phyloP scores from a whole-genome alignment of 176 grass and related monocot genomes.

The Aegilops umbellulata region DNA sequence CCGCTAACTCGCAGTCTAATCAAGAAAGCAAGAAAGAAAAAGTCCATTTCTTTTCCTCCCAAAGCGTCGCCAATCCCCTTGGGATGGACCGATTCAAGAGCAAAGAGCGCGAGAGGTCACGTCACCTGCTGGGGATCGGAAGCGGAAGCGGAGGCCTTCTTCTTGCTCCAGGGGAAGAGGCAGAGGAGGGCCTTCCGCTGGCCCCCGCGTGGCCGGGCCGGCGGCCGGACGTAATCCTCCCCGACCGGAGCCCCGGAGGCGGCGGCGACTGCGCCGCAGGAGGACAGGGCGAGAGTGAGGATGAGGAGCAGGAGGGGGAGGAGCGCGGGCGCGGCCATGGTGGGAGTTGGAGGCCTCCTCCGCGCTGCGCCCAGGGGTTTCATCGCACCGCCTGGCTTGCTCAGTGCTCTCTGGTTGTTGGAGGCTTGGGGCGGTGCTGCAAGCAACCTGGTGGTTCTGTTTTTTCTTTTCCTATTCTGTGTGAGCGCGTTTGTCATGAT shows the following conservation, averaged over 20 bases:
- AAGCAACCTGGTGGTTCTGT: neutral
- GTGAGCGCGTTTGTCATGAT: too few species aligned
- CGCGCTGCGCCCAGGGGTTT: neutral
- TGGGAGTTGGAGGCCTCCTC: neutral
- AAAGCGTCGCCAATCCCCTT: neutral
- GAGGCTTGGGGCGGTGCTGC: neutral
- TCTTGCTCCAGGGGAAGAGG: conserved; percentile 48
- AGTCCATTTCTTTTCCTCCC: neutral
- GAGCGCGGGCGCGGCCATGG: neutral
- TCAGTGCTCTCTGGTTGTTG: neutral
- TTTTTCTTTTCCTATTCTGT: too few species aligned
- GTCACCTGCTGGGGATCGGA: conserved; percentile 63
- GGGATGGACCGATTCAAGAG: neutral
- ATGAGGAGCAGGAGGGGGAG: neutral
- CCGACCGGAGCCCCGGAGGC: conserved; percentile 31
- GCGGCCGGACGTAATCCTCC: conserved; percentile 61
- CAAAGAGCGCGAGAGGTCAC: neutral
- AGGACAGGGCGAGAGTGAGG: conserved; percentile 2
- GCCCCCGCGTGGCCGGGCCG: neutral
- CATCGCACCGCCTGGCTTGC: neutral
- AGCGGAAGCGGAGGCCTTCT: conserved; percentile 28
- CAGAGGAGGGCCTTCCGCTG: conserved; percentile 48
- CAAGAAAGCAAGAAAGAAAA: neutral
- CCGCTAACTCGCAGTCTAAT: neutral
- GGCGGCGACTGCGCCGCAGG: neutral